Evolutionary conservation across 2,329 filamentous ascomycete genomes (phyloP), one percentile per base, ranked within the genome.

Genomic region (Penicillium sp.): DNA sequence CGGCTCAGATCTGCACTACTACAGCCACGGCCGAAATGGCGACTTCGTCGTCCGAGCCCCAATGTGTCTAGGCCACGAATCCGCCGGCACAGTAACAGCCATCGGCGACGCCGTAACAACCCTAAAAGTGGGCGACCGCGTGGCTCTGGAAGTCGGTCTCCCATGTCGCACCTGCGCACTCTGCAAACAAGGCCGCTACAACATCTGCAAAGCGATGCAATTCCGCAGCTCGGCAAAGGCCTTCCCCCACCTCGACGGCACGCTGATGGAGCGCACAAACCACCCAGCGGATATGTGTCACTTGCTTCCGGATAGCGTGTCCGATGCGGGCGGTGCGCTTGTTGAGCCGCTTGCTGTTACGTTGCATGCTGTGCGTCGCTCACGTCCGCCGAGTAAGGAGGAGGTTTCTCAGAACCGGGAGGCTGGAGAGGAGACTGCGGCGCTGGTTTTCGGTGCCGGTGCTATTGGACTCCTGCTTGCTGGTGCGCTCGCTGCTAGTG

Each of bases 91-190:
- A 29, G 82, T 97, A 40, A 85, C 91, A 53, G 83, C 84, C 45
- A 80, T 90, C 40, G 92, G 91, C 21, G 72, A 82, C 1, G 78
- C 78, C 13, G 88, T 91, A 6, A 85, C 62, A 39, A 76, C 75
- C 33, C 84, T 96, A 61, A 78, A 84, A 64, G 71, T 82, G 11
- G 92, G 92, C 57, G 92, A 97, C 77, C 87, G 90, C 66, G 88
- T 97, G 21, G 92, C 93, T n/a, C 80, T 97, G 41, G 93, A 97
- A 81, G 93, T 95, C 15, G 93, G 93, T 50, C 84, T 90, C 51
- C 91, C 92, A 0, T 97, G 93, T 78, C 86, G 89, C 39, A 68
- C 72, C 40, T 87, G 84, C 67, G 72, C 77, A 23, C 74, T 82
- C 50, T 87, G 84, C 68, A 73, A 75, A 43, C 76, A 80, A 55